Evolutionary conservation across 2,329 filamentous ascomycete species (phyloP).

Genomic region (Scedosporium minutisporum): DNA sequence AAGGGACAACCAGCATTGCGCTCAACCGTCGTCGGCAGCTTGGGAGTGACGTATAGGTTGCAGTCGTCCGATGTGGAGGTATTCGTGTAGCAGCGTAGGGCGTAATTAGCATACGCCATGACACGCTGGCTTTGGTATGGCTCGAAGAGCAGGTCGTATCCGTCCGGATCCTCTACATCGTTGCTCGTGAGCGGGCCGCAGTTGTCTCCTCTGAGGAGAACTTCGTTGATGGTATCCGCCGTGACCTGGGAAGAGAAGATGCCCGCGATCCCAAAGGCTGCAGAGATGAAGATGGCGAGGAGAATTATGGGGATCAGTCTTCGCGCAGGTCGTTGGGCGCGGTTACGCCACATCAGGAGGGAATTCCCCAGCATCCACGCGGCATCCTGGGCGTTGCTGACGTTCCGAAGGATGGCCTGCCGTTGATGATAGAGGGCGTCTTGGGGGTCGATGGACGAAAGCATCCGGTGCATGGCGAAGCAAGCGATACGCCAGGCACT

Average conservation of each 20-base stretch:
- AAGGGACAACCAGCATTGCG: constrained; percentile 13
- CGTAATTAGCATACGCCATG: constrained; percentile 10
- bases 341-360: constrained; percentile 10
- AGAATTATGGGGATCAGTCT: constrained; percentile 6
- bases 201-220: background rate
- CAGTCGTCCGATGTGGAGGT: constrained; percentile 5
- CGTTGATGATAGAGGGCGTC: constrained; percentile 18
- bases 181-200: constrained; percentile 7
- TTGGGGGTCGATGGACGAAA: constrained; percentile 10
- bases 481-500: constrained; percentile 14
- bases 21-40: constrained; percentile 5
- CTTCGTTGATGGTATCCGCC: constrained; percentile 3
- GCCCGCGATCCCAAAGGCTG: constrained; percentile 5
- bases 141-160: background rate
- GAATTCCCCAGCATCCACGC: constrained; percentile 7
- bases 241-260: constrained; percentile 7
- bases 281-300: background rate
- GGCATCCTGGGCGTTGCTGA: constrained; percentile 5
- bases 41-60: background rate
- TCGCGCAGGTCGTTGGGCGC: background rate
- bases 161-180: background rate
- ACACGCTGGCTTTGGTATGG: constrained; percentile 3
- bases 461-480: constrained; percentile 12
- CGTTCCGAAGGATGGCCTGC: constrained; percentile 15
- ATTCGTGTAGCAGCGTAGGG: constrained; percentile 13